Base-by-base conservation (phyloP, 2,329 filamentous ascomycete species). In the Ascochyta fabae region DNA sequence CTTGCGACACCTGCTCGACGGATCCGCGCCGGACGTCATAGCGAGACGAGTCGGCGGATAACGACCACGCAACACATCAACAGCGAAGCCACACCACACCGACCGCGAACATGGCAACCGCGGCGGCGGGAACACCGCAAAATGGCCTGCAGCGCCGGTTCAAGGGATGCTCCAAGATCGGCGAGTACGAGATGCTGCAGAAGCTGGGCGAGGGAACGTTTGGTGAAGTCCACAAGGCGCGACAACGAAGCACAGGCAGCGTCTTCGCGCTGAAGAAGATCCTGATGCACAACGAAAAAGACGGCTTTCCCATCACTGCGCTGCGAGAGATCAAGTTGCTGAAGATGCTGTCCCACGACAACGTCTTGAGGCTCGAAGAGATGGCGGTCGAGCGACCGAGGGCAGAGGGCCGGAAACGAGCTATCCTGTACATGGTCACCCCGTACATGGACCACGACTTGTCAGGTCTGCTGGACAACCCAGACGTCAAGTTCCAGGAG, bases 371-470 rank as follows among this genome's bases (percentile, higher is more conserved):
- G 58, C 81, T 99, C 34, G 91, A 95, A 73, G 95, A 99, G 76
- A 99, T 99, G 95, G 92, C 93, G 12, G 90, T 99, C 33, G 95
- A 99, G 75, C 82, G 85, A 53, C 84, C 82, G 71, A 85, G 84
- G 71, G 76, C 75, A 36, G 75, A 84, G 79, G 78, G 82, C 75
- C 69, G 78, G 66, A 81, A 81, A 66, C 86, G 88, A 56, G 88
- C 89, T 3, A 93, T 93, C 66, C 92, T 99, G 82, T 98, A 98
- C 78, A 99, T 99, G 95, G 94, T 96, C 47, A 97, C 89, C 40
- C 95, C 94, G 6, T 99, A 99, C 76, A 97, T 98, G 92, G 93
- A 98, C 68, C 95, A 99, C 78, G 95, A 99, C 77, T 84, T 99
- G n/a, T 96, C 94, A 8, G 95, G 95, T 40, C 86, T 99, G 27